Conservation (phyloP, 208 protist species). For the Leishmania guyanensis region DNA sequence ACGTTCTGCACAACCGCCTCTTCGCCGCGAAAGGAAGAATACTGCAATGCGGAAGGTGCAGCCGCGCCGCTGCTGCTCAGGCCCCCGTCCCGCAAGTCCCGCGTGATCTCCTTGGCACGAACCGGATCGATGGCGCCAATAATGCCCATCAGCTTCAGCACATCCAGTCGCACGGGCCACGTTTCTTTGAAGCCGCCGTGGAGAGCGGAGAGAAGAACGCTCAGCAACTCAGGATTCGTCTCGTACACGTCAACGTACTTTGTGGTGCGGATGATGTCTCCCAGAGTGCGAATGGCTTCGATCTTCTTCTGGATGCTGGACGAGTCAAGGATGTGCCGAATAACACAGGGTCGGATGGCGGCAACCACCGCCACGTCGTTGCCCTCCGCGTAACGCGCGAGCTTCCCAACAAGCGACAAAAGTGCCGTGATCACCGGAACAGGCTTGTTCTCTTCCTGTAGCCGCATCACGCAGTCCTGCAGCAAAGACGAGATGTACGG, state of each 20-base stretch:
- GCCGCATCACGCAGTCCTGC: slow-evolving; percentile 59
- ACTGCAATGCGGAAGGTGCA: slow-evolving; percentile 19
- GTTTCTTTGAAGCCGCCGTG: slow-evolving; percentile 90
- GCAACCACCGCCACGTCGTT: slow-evolving; percentile 74
- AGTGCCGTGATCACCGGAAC: slow-evolving; percentile 71
- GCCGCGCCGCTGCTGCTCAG: slow-evolving; percentile 33
- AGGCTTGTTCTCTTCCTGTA: slow-evolving; percentile 58
- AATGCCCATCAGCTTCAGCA: slow-evolving; percentile 90
- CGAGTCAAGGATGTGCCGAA: slow-evolving; percentile 82
- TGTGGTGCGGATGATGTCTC: slow-evolving; percentile 88
- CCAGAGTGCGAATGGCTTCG: slow-evolving; percentile 82
- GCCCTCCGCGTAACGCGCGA: slow-evolving; percentile 80
- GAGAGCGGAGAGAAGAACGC: slow-evolving; percentile 76
- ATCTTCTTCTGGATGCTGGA: slow-evolving; percentile 85
- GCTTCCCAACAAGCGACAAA: slow-evolving; percentile 80
- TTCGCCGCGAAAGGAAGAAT: slow-evolving; percentile 39
- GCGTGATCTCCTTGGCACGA: slow-evolving; percentile 79
- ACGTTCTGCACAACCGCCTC: slow-evolving; percentile 78
- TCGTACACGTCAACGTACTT: slow-evolving; percentile 85
- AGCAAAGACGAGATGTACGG: slow-evolving; percentile 87
- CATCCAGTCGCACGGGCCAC: slow-evolving; percentile 86
- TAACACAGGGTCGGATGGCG: slow-evolving; percentile 66
- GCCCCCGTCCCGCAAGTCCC: slow-evolving; percentile 48
- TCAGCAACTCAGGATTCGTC: slow-evolving; percentile 74
- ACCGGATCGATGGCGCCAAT: slow-evolving; percentile 88